Evolutionary conservation across 169 alveolate species (phyloP).

Genomic region (Cryptosporidium bovis): DNA sequence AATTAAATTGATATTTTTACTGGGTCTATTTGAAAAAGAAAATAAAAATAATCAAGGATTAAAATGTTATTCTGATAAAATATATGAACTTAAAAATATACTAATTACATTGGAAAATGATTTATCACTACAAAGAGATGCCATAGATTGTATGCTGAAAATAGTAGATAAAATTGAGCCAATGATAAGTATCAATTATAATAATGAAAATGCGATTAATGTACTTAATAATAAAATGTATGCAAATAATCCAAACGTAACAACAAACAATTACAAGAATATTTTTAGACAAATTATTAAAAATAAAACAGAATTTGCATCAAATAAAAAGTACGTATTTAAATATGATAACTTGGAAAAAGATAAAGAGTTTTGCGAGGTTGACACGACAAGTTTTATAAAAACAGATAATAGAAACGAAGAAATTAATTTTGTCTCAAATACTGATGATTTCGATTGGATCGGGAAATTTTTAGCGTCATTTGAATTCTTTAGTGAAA

Average conservation of each 20-base stretch:
- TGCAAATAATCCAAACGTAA: neutral
- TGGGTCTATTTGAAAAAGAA: neutral
- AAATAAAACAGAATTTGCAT: conserved; percentile 35
- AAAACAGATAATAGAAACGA: neutral
- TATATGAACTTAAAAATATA: neutral
- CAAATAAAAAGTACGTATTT: neutral
- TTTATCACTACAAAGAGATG: conserved; percentile 67
- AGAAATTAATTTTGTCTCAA: neutral
- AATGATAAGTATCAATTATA: no score
- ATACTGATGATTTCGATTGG: conserved; percentile 50
- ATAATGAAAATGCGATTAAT: neutral
- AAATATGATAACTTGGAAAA: neutral
- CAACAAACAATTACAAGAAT: conserved; percentile 15
- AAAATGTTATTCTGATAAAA: neutral
- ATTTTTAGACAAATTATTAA: conserved; percentile 48
- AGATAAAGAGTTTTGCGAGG: neutral
- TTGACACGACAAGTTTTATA: neutral
- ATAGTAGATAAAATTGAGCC: conserved; percentile 20
- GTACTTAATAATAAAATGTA: neutral
- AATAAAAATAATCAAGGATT: neutral
- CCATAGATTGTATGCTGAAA: conserved; percentile 50
- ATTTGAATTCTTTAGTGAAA: conserved; percentile 64
- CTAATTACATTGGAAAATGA: conserved; percentile 1
- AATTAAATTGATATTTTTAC: conserved; percentile 4
- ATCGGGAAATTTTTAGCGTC: conserved; percentile 61